phyloP scores from a whole-genome alignment of 2,329 filamentous ascomycete genomes.

The Albifimbria verrucaria region DNA sequence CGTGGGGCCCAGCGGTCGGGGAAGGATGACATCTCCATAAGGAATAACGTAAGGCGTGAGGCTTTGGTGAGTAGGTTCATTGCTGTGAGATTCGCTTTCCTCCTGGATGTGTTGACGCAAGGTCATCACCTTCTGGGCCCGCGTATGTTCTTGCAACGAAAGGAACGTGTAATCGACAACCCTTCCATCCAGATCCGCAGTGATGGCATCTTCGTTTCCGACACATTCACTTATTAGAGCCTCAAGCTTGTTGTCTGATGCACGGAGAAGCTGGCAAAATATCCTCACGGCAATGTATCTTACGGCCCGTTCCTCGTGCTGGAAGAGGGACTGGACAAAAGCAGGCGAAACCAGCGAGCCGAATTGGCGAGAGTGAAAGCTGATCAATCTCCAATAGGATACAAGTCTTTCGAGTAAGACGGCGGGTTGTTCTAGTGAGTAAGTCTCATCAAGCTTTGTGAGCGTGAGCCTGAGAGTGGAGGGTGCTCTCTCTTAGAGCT shows the following conservation, averaged over 20 bases:
- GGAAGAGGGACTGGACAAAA: constrained; percentile 67
- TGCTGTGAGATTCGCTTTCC: constrained; percentile 7
- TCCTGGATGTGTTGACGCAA: constrained; percentile 36
- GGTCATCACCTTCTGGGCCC: constrained; percentile 43
- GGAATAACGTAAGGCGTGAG: constrained; percentile 61
- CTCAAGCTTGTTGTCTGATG: constrained; percentile 76
- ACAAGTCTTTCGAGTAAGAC: constrained; percentile 26
- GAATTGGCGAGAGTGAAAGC: constrained; percentile 69
- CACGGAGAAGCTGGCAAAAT: constrained; percentile 74
- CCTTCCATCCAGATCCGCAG: constrained; percentile 72
- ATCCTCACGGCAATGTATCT: constrained; percentile 80
- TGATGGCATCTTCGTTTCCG: constrained; percentile 55
- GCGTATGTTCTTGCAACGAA: constrained; percentile 54
- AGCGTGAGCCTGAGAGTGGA: constrained; percentile 27
- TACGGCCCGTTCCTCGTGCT: constrained; percentile 55
- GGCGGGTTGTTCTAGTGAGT: constrained; percentile 17
- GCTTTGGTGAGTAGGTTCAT: constrained; percentile 27
- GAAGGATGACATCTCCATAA: constrained; percentile 66
- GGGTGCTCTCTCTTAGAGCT: constrained; percentile 9
- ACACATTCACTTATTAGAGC: constrained; percentile 66
- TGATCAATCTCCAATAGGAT: constrained; percentile 73
- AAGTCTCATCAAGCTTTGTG: constrained; percentile 23
- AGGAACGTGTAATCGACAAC: constrained; percentile 76
- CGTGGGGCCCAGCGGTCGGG: constrained; percentile 52
- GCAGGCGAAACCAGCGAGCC: constrained; percentile 61